A percentile compares a stretch with the other conserved stretches of the same genome.
These are phyloP conservation scores for Septoria petroselini DNA, from an alignment of 2,329 filamentous ascomycete genomes.

Conservation along the genomic window DNA sequence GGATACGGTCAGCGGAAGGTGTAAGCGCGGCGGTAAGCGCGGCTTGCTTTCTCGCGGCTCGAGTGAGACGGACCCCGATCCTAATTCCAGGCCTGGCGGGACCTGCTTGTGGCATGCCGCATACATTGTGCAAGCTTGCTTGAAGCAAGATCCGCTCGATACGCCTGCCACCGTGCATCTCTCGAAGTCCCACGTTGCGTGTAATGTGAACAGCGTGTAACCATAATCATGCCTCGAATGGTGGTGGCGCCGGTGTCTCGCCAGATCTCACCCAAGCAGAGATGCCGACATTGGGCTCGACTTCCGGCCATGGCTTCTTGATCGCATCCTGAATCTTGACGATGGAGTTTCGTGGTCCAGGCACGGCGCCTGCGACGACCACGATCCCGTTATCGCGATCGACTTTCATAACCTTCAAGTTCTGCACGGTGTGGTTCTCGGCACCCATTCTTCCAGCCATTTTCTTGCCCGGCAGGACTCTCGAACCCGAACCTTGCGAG, in stretches of 20 bases:
- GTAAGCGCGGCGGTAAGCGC: too few relatives aligned
- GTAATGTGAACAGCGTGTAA: too few relatives aligned
- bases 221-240: conserved; percentile 8
- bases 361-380: conserved; percentile 80
- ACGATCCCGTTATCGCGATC: conserved; percentile 84
- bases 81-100: neutral
- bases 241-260: conserved; percentile 10
- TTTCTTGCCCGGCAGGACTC: conserved; percentile 92
- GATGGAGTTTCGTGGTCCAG: conserved; percentile 80
- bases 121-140: conserved; percentile 5
- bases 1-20: too few relatives aligned
- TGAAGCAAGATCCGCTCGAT: neutral
- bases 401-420: conserved; percentile 82
- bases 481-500: conserved; percentile 85
- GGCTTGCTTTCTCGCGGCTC: conserved; percentile 3
- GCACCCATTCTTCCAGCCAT: conserved; percentile 97
- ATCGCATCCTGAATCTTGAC: conserved; percentile 86
- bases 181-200: neutral
- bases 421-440: conserved; percentile 83
- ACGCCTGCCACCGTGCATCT: too few relatives aligned
- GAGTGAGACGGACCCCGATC: too few relatives aligned
- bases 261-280: conserved; percentile 14
- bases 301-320: conserved; percentile 73
- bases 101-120: conserved; percentile 1
- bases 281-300: conserved; percentile 34